Evolutionary conservation across 2,329 filamentous ascomycete species (phyloP), one percentile per base, ranked within the genome.

Genomic region (Pyricularia sp.): DNA sequence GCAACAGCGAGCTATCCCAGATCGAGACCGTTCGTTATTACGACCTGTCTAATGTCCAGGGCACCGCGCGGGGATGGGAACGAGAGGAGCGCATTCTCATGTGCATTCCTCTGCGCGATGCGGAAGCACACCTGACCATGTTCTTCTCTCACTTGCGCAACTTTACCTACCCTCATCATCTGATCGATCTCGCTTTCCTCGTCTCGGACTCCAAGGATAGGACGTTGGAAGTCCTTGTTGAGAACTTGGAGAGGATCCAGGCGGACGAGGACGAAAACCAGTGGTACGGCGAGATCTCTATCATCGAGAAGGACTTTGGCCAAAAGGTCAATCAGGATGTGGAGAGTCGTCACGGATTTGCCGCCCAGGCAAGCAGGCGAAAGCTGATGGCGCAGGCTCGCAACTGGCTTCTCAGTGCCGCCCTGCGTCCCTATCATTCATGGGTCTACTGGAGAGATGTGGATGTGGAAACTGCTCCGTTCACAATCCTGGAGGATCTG

Each of bases 381-480:
- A 99, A 99, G 82, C 85, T 97, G 75, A 99, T 99, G 95, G 95
- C 95, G 0, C 93, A 97, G 81, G 95, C 95, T 67, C 88, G 95
- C 71, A 99, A 99, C 80, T 99, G 95, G 95, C 84, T 99, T 68
- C 81, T 99, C 69, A 97, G 93, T 75, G 94, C 95, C 59, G 94
- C 95, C 26, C 82, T 99, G 68, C 89, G 95, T 63, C 95, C 95
- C 1, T 96, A 95, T 68, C 95, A 99, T 78, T 97, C 94, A 72
- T 99, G 95, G 95, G 95, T 99, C 11, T 99, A 99, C 78, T 99
- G 95, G 95, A 89, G 95, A 79, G 95, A 99, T 81, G 95, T 97
- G 28, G 95, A 99, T 80, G 95, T 99, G 10, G 93, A 98, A 80
- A 99, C 95, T 1, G 95, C 95, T 2, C 95, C 95, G 0, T 95